These are phyloP conservation scores for Boletales sp. DNA, from an alignment of 768 basidiomycete species.

Conservation along the genomic window DNA sequence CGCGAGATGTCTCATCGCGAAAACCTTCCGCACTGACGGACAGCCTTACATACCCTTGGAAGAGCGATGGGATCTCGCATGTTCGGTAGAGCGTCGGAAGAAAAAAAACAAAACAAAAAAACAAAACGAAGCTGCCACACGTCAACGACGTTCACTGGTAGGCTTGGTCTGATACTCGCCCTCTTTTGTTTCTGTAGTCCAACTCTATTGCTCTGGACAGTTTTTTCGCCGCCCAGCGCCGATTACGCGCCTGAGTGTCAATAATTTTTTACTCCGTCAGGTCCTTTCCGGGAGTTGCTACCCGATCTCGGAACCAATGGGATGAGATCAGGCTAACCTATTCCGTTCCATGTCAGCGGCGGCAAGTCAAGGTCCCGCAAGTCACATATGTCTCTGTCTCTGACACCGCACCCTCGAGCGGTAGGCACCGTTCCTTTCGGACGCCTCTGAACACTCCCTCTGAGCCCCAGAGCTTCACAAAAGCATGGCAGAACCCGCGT, in stretches of 20 bases:
- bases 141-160: too few species aligned
- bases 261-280: slow-evolving; percentile 13
- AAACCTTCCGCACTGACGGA: too few species aligned
- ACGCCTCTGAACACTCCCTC: slow-evolving; percentile 24
- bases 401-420: slow-evolving; percentile 16
- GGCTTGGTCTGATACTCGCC: too few species aligned
- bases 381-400: slow-evolving; percentile 26
- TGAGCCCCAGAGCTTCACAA: slow-evolving; percentile 20
- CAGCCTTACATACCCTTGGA: too few species aligned
- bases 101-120: too few species aligned
- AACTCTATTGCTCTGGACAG: too few species aligned
- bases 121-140: too few species aligned
- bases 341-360: slow-evolving; percentile 31
- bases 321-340: slow-evolving; percentile 16
- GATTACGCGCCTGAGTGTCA: background rate
- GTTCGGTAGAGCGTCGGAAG: too few species aligned
- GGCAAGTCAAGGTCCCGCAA: slow-evolving; percentile 17
- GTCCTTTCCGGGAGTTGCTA: slow-evolving; percentile 30
- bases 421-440: slow-evolving; percentile 20
- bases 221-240: too few species aligned
- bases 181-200: too few species aligned
- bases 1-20: too few species aligned
- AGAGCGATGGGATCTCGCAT: too few species aligned
- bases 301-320: slow-evolving; percentile 26
- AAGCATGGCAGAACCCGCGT: slow-evolving; percentile 28